A percentile compares a stretch with the other conserved stretches of the same genome.
Evolutionary conservation across 257 asterid genomes (phyloP).

Genomic region (Echites panduratus): DNA sequence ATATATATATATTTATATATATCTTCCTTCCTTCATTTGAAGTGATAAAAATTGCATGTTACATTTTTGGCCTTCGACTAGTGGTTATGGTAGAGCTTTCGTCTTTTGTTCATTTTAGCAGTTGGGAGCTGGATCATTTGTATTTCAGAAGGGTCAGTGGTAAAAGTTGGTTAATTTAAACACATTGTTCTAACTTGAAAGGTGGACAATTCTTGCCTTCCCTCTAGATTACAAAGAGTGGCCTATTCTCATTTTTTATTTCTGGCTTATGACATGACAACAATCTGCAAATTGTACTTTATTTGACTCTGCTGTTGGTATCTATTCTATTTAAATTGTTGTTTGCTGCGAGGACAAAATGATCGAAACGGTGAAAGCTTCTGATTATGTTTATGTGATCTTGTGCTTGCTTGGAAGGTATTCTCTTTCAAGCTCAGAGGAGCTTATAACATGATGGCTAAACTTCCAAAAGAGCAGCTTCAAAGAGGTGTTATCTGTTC

Average conservation of each 20-base stretch:
- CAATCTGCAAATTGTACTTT: not conserved
- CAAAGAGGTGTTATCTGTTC: constrained; percentile 89
- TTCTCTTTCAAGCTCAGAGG: constrained; percentile 94
- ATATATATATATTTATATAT: no score
- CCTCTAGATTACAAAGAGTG: not conserved
- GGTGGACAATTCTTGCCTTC: not conserved
- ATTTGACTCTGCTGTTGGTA: not conserved
- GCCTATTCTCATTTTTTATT: not conserved
- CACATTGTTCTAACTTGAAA: not conserved
- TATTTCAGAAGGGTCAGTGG: not conserved
- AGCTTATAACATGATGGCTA: constrained; percentile 99
- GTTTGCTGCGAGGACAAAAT: not conserved
- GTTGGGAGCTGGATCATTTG: not conserved
- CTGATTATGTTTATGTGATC: no score
- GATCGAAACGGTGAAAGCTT: not conserved
- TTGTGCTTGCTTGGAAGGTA: constrained; percentile 37
- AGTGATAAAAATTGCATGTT: not conserved
- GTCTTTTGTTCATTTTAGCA: not conserved
- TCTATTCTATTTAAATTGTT: not conserved
- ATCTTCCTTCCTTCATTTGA: not conserved
- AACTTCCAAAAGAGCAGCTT: constrained; percentile 63
- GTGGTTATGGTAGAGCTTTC: not conserved
- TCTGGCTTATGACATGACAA: not conserved
- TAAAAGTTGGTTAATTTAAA: not conserved
- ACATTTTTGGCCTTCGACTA: not conserved